These are phyloP conservation scores for Hydnomerulius pinastri DNA, from an alignment of 768 basidiomycete species.

Conservation along the genomic window DNA sequence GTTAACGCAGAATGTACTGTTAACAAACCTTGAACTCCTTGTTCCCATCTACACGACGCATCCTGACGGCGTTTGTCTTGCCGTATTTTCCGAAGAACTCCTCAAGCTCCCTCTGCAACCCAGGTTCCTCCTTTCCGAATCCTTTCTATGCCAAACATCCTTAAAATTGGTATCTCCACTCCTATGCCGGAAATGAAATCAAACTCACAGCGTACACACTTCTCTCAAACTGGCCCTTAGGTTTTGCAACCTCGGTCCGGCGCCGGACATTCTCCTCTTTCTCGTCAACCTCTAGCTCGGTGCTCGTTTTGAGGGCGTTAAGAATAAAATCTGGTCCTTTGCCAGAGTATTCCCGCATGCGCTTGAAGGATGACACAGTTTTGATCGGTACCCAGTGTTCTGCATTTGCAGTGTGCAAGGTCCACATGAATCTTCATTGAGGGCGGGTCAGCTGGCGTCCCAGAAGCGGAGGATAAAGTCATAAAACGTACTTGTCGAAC, in stretches of 20 bases:
- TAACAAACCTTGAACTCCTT: constrained; percentile 83
- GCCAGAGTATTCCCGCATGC: constrained; percentile 75
- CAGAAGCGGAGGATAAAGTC: neutral
- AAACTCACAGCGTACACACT: constrained; percentile 85
- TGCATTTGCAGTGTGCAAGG: constrained; percentile 73
- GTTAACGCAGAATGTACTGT: neutral
- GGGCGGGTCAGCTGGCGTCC: neutral
- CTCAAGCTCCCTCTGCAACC: constrained; percentile 74
- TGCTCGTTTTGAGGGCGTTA: constrained; percentile 57
- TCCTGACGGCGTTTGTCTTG: constrained; percentile 76
- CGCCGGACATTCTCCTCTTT: constrained; percentile 74
- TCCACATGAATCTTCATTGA: constrained; percentile 86
- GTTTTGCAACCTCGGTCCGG: constrained; percentile 71
- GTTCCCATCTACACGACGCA: constrained; percentile 76
- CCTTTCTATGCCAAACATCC: constrained; percentile 68
- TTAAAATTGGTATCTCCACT: neutral
- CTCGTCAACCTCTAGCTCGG: constrained; percentile 72
- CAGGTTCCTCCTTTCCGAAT: constrained; percentile 67
- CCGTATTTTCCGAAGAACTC: constrained; percentile 81
- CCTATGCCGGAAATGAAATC: neutral
- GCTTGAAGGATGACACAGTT: constrained; percentile 90
- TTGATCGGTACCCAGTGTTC: constrained; percentile 91
- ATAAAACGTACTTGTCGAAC: constrained; percentile 66
- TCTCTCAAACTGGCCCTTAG: constrained; percentile 76
- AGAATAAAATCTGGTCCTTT: constrained; percentile 70